Evolutionary conservation across 768 basidiomycete species (phyloP).

Genomic region (Boletellus emodensis): DNA sequence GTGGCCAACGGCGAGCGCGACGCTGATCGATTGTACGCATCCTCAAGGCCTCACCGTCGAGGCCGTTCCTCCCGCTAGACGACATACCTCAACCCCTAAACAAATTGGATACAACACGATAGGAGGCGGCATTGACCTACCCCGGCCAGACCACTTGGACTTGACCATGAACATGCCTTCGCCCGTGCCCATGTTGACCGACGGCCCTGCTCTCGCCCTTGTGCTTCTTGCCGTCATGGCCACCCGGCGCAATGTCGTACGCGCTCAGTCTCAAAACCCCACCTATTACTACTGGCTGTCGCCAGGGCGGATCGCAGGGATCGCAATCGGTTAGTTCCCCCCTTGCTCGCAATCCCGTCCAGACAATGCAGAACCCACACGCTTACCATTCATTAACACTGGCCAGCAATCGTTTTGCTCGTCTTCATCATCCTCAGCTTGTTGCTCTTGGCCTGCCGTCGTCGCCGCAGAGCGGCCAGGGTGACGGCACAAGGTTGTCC

Average conservation of each 20-base stretch:
- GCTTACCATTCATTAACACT: not conserved
- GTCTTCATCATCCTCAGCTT: conserved; percentile 9
- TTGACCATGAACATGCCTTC: not conserved
- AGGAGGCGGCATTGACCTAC: no score
- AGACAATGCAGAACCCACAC: not conserved
- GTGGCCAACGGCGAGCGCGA: no score
- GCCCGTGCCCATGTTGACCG: not conserved
- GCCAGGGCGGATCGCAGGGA: conserved; percentile 24
- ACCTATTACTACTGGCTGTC: conserved; percentile 18
- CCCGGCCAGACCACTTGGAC: no score
- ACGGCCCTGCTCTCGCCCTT: not conserved
- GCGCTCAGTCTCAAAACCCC: conserved; percentile 6
- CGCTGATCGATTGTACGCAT: no score
- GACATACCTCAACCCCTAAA: no score
- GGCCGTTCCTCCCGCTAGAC: no score
- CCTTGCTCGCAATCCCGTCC: no score
- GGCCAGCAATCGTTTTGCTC: conserved; percentile 9
- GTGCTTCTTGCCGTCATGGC: conserved; percentile 7
- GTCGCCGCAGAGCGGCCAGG: not conserved
- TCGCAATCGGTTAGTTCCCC: conserved; percentile 23
- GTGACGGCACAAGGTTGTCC: not conserved
- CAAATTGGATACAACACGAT: no score
- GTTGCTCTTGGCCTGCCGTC: conserved; percentile 5
- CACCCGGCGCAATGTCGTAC: conserved; percentile 1
- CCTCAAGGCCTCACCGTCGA: no score